Base-by-base conservation (phyloP, 345 rosid genomes). In the Rhizophora apiculata region DNA sequence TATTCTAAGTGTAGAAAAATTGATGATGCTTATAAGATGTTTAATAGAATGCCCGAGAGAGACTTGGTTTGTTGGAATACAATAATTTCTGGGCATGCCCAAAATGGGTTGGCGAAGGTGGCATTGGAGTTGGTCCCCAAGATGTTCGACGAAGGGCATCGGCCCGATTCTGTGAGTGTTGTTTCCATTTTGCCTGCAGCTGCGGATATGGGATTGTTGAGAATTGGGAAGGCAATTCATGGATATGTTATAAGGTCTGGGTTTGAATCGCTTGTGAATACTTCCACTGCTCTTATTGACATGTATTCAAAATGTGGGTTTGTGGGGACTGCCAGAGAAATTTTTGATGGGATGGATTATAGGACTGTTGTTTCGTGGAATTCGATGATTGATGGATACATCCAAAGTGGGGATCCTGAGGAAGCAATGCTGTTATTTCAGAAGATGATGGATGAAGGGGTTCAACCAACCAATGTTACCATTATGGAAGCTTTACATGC, bases 21-120 rank as follows among this genome's bases (percentile, higher is more conserved):
- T 58, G 73, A 75, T 10, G 90, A 90, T 9, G 93, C 98, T 0
- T 78, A 76, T 60, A 93, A 88, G 80, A 83, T 88, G 93, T 90
- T 93, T 68, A 96, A 83, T 69, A 86, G 93, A 82, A 87, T 88
- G 96, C 82, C 89, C 26, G 90, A 83, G 24, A 90, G 92, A 67
- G 98, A 90, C 58, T 84, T 87, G 82, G 90, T 90, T 68, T 88
- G 85, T 9, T 93, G 92, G 96, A 93, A 90, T 70, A 85, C 93
- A 1, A 93, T 93, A 66, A 74, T 90, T 76, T 82, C 96, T 65
- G 96, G 96, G 29, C 84, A 78, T 65, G 84, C 93, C 0, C 96
- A 90, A 73, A 90, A 93, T 83, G 87, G 91, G 19, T 77, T 90
- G 56, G 78, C 89, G 10, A 69, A 46, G 37, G 64, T 79, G 67